phyloP scores from a whole-genome alignment of 441 rosid species.

The Biscutella laevigata region DNA sequence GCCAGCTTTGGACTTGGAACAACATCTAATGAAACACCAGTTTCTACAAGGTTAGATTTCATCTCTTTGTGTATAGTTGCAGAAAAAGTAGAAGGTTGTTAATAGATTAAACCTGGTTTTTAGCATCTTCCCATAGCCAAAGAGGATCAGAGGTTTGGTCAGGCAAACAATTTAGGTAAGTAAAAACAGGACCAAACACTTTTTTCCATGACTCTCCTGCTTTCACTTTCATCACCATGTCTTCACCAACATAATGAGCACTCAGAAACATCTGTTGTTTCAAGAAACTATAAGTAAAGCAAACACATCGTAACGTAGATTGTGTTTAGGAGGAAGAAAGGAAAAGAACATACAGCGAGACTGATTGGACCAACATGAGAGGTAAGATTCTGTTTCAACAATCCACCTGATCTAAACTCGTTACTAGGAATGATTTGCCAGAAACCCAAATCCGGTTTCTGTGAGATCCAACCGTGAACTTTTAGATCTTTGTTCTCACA shows the following conservation, averaged over 20 bases:
- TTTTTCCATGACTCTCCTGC: conserved; percentile 74
- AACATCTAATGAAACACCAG: conserved; percentile 31
- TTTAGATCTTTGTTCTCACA: conserved; percentile 59
- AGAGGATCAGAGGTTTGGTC: conserved; percentile 31
- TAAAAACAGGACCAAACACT: conserved; percentile 72
- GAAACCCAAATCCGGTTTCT: conserved; percentile 48
- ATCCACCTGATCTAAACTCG: conserved; percentile 85
- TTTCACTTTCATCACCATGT: conserved; percentile 55
- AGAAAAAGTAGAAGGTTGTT: background rate
- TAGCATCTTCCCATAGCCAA: conserved; percentile 73
- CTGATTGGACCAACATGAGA: conserved; percentile 81
- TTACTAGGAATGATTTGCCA: conserved; percentile 91
- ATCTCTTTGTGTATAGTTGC: background rate
- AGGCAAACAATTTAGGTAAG: conserved; percentile 45
- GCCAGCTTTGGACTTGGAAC: conserved; percentile 71
- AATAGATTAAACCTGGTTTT: conserved; percentile 42
- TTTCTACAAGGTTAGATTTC: background rate
- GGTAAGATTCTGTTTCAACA: conserved; percentile 70
- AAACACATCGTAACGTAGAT: background rate
- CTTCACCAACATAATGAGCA: conserved; percentile 80
- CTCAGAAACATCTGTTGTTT: conserved; percentile 65
- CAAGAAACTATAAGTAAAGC: background rate
- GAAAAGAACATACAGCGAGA: conserved; percentile 49
- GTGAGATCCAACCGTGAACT: conserved; percentile 84
- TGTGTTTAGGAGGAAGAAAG: background rate